Conservation (phyloP, 2,329 filamentous ascomycete species). For the Clathrospora elynae region DNA sequence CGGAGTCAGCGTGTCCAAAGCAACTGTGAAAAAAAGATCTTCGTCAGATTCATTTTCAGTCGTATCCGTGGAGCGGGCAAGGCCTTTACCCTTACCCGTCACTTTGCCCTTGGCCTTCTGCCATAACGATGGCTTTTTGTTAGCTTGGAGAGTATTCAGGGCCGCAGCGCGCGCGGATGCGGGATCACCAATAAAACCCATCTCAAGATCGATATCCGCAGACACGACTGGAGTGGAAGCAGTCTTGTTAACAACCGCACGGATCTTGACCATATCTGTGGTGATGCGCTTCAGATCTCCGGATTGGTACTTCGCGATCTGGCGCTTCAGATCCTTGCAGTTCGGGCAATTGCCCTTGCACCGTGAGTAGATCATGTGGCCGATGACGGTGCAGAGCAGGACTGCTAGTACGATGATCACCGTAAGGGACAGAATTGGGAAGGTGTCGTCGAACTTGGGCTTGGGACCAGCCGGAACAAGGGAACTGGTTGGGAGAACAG, state of each 20-base stretch:
- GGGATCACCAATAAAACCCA: neutral
- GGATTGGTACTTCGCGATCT: conserved; percentile 15
- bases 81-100: neutral
- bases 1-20: neutral
- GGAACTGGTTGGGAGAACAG: neutral
- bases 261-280: conserved; percentile 8
- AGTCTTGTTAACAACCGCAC: conserved; percentile 2
- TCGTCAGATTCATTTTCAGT: neutral
- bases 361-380: conserved; percentile 11
- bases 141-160: neutral
- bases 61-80: neutral
- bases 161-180: neutral
- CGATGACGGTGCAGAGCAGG: conserved; percentile 3
- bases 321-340: conserved; percentile 4
- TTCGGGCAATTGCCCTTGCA: conserved; percentile 13
- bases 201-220: conserved; percentile 6
- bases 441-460: conserved; percentile 9
- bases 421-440: conserved; percentile 3
- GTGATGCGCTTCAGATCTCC: conserved; percentile 17
- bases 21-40: conserved; percentile 11
- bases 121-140: conserved; percentile 5
- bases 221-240: neutral
- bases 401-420: conserved; percentile 6
- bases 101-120: conserved; percentile 4
- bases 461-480: neutral